Evolutionary conservation across 1,284 basidiomycete genomes (phyloP), one percentile per base, ranked within the genome.

Genomic region (Boletus smithii): DNA sequence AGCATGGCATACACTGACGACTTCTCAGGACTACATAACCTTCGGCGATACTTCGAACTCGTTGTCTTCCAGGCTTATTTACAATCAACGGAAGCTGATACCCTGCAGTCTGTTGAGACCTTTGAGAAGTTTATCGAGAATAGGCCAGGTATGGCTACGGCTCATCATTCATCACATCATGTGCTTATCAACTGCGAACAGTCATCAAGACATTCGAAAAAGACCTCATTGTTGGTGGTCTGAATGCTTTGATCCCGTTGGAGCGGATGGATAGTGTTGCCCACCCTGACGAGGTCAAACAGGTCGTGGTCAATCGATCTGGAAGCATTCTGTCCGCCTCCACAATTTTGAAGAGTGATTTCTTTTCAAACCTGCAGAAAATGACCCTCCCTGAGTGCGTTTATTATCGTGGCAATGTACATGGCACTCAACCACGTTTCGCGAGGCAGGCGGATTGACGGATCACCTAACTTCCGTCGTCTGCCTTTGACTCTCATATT

Each of bases 171-270:
- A 10, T 37, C 10, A 31, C 7, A 24, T 14, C 14, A 17, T 9
- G n/a, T 22, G 8, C 20, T 50, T 46, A 42, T 47, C 32, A 34
- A 11, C 22, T n/a, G 23, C 22, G 44, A 34, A 47, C 30, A 80
- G 97, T 99, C 13, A 93, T 99, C 70, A 88, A 88, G 62, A 99
- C 97, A 0, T 95, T 99, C 52, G 84, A 95, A 68, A 92, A 91
- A 54, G 97, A 99, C 57, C 77, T 99, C 36, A 72, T 84, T 33
- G 77, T 77, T n/a, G 86, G 91, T 30, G 87, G 88, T 13, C 67
- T 92, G 36, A 79, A 88, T 48, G 86, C 89, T 1, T 72, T 99
- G 49, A 89, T 86, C 54, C 95, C 95, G 4, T 74, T 99, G 10
- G 88, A 91, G 53, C 78, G 88, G 14, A 80, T 85, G 24, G 83